Evolutionary conservation across 768 basidiomycete species (phyloP).

Genomic region (Amylocystis lapponica): DNA sequence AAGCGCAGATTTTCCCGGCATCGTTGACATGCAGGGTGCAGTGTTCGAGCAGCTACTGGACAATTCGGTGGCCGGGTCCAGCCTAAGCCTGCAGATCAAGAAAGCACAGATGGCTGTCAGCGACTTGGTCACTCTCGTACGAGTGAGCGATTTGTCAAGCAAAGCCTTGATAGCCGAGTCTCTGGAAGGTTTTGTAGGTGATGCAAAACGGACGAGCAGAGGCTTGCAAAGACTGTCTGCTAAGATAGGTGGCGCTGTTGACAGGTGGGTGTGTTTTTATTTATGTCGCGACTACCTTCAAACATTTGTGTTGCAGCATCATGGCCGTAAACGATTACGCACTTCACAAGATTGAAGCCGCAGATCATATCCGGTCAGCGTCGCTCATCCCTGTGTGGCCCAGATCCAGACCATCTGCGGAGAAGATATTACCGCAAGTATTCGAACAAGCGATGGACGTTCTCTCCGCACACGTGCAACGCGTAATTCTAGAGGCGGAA

Average conservation of each 20-base stretch:
- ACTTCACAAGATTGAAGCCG: constrained; percentile 45
- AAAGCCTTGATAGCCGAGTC: constrained; percentile 50
- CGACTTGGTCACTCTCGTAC: constrained; percentile 60
- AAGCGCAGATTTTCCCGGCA: constrained; percentile 56
- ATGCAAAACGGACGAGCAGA: constrained; percentile 55
- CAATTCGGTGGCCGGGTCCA: constrained; percentile 51
- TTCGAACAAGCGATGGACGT: constrained; percentile 62
- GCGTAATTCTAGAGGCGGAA: constrained; percentile 64
- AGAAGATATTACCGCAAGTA: constrained; percentile 43
- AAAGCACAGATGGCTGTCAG: constrained; percentile 72
- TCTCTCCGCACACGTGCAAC: constrained; percentile 45
- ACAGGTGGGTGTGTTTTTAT: constrained; percentile 51
- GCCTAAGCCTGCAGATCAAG: constrained; percentile 62
- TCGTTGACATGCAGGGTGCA: constrained; percentile 54
- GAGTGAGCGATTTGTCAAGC: constrained; percentile 54
- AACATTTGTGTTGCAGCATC: no score
- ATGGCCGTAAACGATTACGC: constrained; percentile 74
- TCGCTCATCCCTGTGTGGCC: constrained; percentile 23
- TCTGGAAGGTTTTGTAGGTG: constrained; percentile 48
- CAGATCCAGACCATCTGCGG: no score
- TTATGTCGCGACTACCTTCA: no score
- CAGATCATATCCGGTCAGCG: constrained; percentile 23
- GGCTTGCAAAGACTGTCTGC: constrained; percentile 59
- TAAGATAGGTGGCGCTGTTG: constrained; percentile 68
- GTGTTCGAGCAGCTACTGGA: constrained; percentile 60